Evolutionary conservation across 73 alveolate species (phyloP), one percentile per base, ranked within the genome.

Genomic region (Stentor roeselii): DNA sequence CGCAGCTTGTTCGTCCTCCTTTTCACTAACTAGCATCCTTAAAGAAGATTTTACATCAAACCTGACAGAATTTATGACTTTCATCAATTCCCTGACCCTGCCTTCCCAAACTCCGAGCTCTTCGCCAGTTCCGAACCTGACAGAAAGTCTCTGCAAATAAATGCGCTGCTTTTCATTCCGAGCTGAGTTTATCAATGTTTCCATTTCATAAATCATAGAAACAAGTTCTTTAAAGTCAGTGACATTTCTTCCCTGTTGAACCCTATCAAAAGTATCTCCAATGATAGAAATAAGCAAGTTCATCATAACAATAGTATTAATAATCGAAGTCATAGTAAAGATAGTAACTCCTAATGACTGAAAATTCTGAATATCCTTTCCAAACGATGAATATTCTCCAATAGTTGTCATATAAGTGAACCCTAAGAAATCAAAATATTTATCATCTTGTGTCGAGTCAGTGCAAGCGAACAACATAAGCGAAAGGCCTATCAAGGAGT

Each of bases 211-310:
- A 50, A 50, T 21, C 67, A 50, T 50, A 50, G 30, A 11, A 21
- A 6, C 67, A 50, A 50, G 67, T 50, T 50, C 30, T 50, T 50
- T 50, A 11, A 50, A 50, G 21, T 50, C 67, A 50, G 67, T 21
- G 21, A 50, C 67, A 50, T 6, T 21, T 11, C 67, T 50, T 50
- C 67, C 67, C 21, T 50, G 67, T 50, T 50, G 67, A 50, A 50
- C 67, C 21, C 67, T 50, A 50, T 50, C 67, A 21, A 50, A 50
- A 50, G 67, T 50, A 50, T 50, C 67, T 50, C 67, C 67, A 50
- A 50, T 50, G 6, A 50, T 50, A 50, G 67, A 50, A 50, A 50
- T 50, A 50, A 50, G 67, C 21, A 50, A 50, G 67, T 50, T 50
- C 67, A 50, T 50, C 67, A 50, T 50, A 50, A 50, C 67, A 11